phyloP scores from a whole-genome alignment of 768 basidiomycete genomes.

The Exidia glandulosa region DNA sequence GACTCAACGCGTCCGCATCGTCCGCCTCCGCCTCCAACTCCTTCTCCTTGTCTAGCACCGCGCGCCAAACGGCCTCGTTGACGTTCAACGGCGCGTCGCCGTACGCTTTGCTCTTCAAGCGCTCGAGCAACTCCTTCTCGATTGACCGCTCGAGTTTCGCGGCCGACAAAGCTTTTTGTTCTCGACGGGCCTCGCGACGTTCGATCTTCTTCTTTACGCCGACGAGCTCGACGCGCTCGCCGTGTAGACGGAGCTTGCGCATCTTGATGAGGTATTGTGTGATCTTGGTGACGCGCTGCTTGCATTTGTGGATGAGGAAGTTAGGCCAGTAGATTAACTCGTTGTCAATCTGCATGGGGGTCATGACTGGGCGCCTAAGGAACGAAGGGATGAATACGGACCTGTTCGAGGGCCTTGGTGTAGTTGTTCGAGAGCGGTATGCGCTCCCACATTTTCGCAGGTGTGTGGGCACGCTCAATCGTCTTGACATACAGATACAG shows the following conservation, averaged over 20 bases:
- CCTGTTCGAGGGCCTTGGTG: slow-evolving; percentile 90
- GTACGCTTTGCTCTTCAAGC: slow-evolving; percentile 92
- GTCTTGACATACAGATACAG: slow-evolving; percentile 96
- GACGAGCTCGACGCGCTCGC: slow-evolving; percentile 85
- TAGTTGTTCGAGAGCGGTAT: slow-evolving; percentile 91
- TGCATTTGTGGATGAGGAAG: slow-evolving; percentile 96
- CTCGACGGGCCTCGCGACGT: slow-evolving; percentile 80
- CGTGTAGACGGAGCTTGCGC: slow-evolving; percentile 76
- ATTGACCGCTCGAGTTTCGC: slow-evolving; percentile 92
- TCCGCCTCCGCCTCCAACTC: slow-evolving; percentile 39
- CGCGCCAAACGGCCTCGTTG: slow-evolving; percentile 92
- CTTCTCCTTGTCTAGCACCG: slow-evolving; percentile 74
- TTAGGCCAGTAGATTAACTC: slow-evolving; percentile 98
- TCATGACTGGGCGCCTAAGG: background rate
- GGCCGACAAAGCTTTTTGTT: slow-evolving; percentile 91
- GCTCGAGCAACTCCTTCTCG: slow-evolving; percentile 91
- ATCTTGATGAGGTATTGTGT: slow-evolving; percentile 99
- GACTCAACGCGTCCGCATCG: slow-evolving; percentile 47
- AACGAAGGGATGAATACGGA: slow-evolving; percentile 21
- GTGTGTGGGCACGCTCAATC: slow-evolving; percentile 92
- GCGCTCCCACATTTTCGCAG: slow-evolving; percentile 96
- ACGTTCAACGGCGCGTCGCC: slow-evolving; percentile 97
- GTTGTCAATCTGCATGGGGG: slow-evolving; percentile 65
- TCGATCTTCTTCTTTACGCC: slow-evolving; percentile 98
- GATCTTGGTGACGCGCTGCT: slow-evolving; percentile 97